Evolutionary conservation across 2,329 filamentous ascomycete genomes (phyloP).

Genomic region (Aspergillus fischeri): DNA sequence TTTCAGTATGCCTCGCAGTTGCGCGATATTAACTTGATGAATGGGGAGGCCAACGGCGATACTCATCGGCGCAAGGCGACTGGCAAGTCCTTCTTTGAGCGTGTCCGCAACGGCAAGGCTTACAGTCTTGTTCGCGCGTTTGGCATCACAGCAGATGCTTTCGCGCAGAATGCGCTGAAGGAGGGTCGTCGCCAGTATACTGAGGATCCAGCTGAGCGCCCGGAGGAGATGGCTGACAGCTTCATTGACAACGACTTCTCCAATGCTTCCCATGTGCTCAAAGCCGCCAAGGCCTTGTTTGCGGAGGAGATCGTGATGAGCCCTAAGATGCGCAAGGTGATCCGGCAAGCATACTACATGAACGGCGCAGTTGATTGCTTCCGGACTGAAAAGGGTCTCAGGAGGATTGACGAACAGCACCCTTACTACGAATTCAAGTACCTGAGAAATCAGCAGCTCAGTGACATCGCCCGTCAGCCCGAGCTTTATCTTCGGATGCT

Average conservation of each 20-base stretch:
- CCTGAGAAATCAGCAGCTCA: conserved; percentile 79
- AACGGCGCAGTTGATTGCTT: conserved; percentile 80
- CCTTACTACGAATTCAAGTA: conserved; percentile 99
- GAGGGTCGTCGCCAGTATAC: conserved; percentile 75
- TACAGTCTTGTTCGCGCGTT: conserved; percentile 83
- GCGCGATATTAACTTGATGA: conserved; percentile 68
- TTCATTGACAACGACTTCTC: conserved; percentile 68
- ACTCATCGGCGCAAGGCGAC: conserved; percentile 77
- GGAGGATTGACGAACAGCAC: conserved; percentile 90
- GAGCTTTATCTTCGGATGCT: conserved; percentile 96
- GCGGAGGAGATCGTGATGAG: conserved; percentile 85
- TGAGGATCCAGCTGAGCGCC: conserved; percentile 75
- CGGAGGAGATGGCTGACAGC: conserved; percentile 81
- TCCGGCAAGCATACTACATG: conserved; percentile 78
- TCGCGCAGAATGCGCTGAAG: conserved; percentile 80
- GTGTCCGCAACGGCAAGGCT: conserved; percentile 73
- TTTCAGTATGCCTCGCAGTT: conserved; percentile 86
- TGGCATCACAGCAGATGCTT: conserved; percentile 81
- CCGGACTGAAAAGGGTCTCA: conserved; percentile 88
- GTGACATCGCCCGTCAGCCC: conserved; percentile 74
- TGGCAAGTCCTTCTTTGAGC: conserved; percentile 75
- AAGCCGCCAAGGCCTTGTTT: conserved; percentile 80
- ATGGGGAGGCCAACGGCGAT: conserved; percentile 57
- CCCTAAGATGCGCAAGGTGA: conserved; percentile 82
- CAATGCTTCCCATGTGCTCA: conserved; percentile 70